phyloP scores from a whole-genome alignment of 1,139 yeast species.

The Yamadazyma friedrichii region DNA sequence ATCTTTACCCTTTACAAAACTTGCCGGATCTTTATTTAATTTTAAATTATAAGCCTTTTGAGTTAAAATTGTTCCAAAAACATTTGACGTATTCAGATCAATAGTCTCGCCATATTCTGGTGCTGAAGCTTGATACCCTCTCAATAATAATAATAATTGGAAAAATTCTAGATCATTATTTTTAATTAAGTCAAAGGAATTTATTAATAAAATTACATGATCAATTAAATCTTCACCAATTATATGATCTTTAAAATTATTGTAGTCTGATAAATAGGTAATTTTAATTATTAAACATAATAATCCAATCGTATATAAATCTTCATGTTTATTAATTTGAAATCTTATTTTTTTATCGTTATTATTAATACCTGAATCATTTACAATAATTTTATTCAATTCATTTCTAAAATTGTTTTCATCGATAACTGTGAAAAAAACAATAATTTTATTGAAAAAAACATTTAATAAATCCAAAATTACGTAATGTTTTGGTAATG shows the following conservation, averaged over 20 bases:
- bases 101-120: conserved; percentile 22
- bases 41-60: conserved; percentile 16
- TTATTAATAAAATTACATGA: conserved; percentile 2
- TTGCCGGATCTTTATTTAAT: conserved; percentile 16
- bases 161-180: conserved; percentile 14
- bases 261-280: background rate
- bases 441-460: conserved; percentile 2
- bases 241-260: background rate
- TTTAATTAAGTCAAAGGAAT: conserved; percentile 3
- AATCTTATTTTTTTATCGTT: background rate
- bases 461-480: background rate
- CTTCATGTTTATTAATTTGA: background rate
- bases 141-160: conserved; percentile 19
- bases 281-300: conserved; percentile 2
- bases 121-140: conserved; percentile 18
- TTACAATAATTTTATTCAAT: background rate
- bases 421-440: conserved; percentile 4
- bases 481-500: background rate
- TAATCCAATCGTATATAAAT: conserved; percentile 4
- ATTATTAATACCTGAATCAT: background rate
- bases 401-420: background rate
- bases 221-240: conserved; percentile 1
- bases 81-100: conserved; percentile 13
- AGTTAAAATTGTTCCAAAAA: conserved; percentile 8
- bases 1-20: conserved; percentile 6